Conservation (phyloP, 1,284 basidiomycete genomes). For the Cutaneotrichosporon sp. region DNA sequence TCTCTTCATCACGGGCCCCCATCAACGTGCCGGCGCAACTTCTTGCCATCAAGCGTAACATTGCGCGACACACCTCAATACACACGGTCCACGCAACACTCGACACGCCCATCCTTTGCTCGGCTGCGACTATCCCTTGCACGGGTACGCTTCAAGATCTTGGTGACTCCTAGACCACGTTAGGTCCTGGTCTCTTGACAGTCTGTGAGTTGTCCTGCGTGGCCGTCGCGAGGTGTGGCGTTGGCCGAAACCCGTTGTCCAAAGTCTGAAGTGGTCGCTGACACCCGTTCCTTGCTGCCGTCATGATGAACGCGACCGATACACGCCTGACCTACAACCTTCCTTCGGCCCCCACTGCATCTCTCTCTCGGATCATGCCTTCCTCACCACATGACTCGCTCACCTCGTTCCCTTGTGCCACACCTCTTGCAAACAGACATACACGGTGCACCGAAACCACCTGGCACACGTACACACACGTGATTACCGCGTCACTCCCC, state of each 20-base stretch:
- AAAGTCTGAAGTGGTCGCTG: not conserved
- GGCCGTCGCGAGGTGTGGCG: not conserved
- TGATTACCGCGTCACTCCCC: not conserved
- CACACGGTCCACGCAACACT: not conserved
- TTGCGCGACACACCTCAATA: not conserved
- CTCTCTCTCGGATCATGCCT: not conserved
- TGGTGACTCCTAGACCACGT: not conserved
- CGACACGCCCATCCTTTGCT: not conserved
- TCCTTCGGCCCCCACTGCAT: not conserved
- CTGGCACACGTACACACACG: not conserved
- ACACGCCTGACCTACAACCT: not conserved
- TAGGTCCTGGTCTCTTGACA: not conserved
- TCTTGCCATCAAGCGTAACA: not conserved
- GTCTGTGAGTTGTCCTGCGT: not conserved
- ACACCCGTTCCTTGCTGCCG: not conserved
- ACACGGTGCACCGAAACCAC: not conserved
- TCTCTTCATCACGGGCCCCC: not conserved
- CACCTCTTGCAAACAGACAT: conserved; percentile 3
- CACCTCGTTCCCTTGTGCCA: too few species aligned
- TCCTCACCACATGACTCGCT: not conserved
- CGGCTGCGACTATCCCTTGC: not conserved
- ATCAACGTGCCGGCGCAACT: not conserved
- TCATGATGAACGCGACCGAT: not conserved
- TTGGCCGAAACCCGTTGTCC: not conserved
- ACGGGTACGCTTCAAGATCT: not conserved